Evolutionary conservation across 805 yeast genomes (phyloP).

Genomic region (Barnettozyma botsteinii): DNA sequence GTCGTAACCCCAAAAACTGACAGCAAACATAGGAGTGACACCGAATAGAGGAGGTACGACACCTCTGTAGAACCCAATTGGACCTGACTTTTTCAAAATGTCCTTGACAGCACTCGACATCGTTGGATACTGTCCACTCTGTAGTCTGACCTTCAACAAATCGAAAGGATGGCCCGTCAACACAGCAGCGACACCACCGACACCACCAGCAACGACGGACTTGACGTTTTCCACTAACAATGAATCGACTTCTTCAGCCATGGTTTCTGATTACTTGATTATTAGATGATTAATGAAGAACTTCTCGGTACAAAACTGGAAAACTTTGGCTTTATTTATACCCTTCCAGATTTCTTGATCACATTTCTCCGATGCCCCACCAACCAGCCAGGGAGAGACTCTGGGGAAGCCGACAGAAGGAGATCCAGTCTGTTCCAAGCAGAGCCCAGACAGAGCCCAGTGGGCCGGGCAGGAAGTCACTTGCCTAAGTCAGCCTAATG

Average conservation of each 20-base stretch:
- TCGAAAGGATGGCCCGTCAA: slow-evolving; percentile 96
- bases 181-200: slow-evolving; percentile 95
- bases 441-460: no score
- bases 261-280: no score
- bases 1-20: slow-evolving; percentile 97
- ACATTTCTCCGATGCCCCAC: slow-evolving; percentile 4
- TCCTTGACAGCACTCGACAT: slow-evolving; percentile 62
- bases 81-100: slow-evolving; percentile 71
- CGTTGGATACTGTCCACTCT: slow-evolving; percentile 59
- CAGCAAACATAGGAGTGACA: slow-evolving; percentile 98
- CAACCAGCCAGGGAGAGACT: neutral
- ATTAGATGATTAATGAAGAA: no score
- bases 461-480: no score
- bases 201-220: slow-evolving; percentile 89
- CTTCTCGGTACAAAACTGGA: neutral
- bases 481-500: neutral
- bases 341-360: no score
- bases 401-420: no score
- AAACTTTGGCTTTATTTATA: no score
- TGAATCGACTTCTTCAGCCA: slow-evolving; percentile 23
- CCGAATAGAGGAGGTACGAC: slow-evolving; percentile 94
- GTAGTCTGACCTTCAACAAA: slow-evolving; percentile 84
- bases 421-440: no score
- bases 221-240: slow-evolving; percentile 65
- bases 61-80: slow-evolving; percentile 82